Conservation (phyloP, 1,284 basidiomycete species). For the Marasmius tenuissimus region DNA sequence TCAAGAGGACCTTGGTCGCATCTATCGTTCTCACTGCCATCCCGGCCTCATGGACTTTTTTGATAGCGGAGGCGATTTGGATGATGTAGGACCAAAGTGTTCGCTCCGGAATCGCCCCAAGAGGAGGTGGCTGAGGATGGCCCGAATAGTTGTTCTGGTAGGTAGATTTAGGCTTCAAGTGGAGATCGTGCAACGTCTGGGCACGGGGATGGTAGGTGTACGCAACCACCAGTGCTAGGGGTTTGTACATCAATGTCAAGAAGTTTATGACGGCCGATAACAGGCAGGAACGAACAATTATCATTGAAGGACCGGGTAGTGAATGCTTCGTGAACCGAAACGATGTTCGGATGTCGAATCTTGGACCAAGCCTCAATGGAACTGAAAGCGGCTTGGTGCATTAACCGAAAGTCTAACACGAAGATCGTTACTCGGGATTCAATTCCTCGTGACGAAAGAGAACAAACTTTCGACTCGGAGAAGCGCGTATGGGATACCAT, state of each 20-base stretch:
- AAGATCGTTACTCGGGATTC: constrained; percentile 16
- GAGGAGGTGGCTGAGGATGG: constrained; percentile 17
- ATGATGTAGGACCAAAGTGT: constrained; percentile 93
- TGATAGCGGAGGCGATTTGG: constrained; percentile 88
- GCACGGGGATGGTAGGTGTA: constrained; percentile 91
- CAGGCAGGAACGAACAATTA: constrained; percentile 62
- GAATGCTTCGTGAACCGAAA: constrained; percentile 89
- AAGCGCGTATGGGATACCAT: constrained; percentile 80
- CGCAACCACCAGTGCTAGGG: constrained; percentile 84
- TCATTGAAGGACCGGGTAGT: constrained; percentile 94
- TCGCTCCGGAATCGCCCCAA: constrained; percentile 65
- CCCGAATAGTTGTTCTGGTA: not conserved
- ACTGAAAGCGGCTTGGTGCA: constrained; percentile 79
- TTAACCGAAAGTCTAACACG: constrained; percentile 76
- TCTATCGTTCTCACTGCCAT: constrained; percentile 86
- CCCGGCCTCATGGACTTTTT: constrained; percentile 81
- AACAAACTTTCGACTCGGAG: constrained; percentile 84
- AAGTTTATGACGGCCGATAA: not conserved
- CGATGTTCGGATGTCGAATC: constrained; percentile 86
- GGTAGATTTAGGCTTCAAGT: constrained; percentile 51
- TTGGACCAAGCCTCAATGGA: constrained; percentile 88
- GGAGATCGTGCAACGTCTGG: constrained; percentile 76
- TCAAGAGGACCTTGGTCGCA: constrained; percentile 85
- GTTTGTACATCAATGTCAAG: not conserved
- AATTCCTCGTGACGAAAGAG: constrained; percentile 6